Base-by-base conservation (phyloP, 2,329 filamentous ascomycete species). In the Aspergillus ochraceus region DNA sequence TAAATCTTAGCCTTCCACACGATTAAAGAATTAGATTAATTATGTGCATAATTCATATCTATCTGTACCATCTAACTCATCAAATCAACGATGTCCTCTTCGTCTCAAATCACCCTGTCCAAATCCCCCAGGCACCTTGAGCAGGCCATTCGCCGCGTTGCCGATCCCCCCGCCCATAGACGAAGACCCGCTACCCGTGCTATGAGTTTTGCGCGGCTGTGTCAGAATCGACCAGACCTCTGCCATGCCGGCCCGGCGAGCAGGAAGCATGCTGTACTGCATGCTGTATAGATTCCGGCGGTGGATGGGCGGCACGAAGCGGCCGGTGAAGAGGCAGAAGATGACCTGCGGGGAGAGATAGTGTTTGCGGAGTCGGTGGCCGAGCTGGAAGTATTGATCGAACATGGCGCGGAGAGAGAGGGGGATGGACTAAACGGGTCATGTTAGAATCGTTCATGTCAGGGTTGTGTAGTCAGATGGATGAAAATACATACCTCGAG, bases 181-280 rank as follows among this genome's bases (percentile, higher is more conserved):
- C 6, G 67, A 66, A 24, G 68, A 65, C 24, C 65, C 60, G 49
- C 68, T 60, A 8, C 69, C 65, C 1, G 70, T 64, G 51, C 68
- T 58, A 30, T 66, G 65, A 3, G 63, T 59, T 55, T 75, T 76
- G 54, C 73, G 76, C 11, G 71, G 66, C 57, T 84, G 78, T 65
- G 85, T 89, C 57, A 95, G 78, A 45, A 86, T 84, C 49, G 84
- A 81, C 95, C 96, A 99, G 74, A 98, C 89, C 72, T 97, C 92
- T 68, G 85, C 82, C 59, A 98, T 90, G 2, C 89, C 88, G 0
- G 91, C 90, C 49, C 96, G 82, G 56, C 86, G 85, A 8, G 91
- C 90, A 0, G 96, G 96, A 46, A 99, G 83, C 92, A 98, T 98
- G 79, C 92, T 96, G 77, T 99, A 99, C 78, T 99, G 95, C 69